Evolutionary conservation across 768 basidiomycete species (phyloP), one percentile per base, ranked within the genome.

Genomic region (Fistulinella prunicolor): DNA sequence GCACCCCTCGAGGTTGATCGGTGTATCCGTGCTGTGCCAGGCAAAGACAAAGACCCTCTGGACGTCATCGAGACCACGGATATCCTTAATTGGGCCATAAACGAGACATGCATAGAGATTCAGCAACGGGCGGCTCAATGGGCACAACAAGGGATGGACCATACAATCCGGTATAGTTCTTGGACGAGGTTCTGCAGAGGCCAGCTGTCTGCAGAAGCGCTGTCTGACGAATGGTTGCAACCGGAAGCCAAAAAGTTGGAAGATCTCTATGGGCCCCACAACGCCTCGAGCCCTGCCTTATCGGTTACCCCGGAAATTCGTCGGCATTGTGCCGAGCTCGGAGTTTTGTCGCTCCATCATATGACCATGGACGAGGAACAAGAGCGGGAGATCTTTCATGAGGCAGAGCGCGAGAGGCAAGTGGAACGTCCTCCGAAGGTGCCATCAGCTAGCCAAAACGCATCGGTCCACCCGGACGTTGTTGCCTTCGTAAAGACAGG

Each of bases 331-430:
- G 17, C 2, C 3, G 32, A 47, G 7, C 62, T 62, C 26, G 62
- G 60, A 1, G 17, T 63, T 23, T 24, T 29, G 10, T 46, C 50
- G 4, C 34, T 50, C 0, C 55, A 52, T 1, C 56, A 62, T 32
- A 52, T 49, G 23, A 54, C 46, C 29, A 57, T 74, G 57, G 71
- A 71, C 23, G 76, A 79, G 53, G 78, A 79, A 49, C 78, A 79
- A 49, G 79, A 80, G 44, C 61, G 77, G 21, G 76, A 80, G 47
- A 60, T 80, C 8, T 50, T 57, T 3, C 73, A 74, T 20, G 78
- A 80, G 54, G 60, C 68, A 4, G 75, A 78, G 52, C 59, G 55
- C 6, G 76, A 79, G 48, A 61, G 57, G 9, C 64, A 76, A 44
- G 49, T 70, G 1, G 61, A 74, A 53, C 63, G 73, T 6, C 71